Percentiles rank a stretch among this genome's conserved stretches.
phyloP scores from a whole-genome alignment of 805 yeast species.

The Hanseniaspora thailandica region DNA sequence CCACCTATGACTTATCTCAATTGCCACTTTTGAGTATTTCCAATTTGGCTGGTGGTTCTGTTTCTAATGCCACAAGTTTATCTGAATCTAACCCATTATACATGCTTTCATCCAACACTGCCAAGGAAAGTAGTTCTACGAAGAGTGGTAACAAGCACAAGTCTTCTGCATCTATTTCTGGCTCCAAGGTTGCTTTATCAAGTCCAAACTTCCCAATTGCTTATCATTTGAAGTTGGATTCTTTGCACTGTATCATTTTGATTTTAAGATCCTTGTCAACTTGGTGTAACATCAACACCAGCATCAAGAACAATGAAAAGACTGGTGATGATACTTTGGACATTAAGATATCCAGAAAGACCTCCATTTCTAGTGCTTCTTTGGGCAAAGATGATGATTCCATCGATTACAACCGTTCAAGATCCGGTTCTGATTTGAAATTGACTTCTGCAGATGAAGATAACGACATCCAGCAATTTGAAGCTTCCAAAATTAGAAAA shows the following conservation, averaged over 20 bases:
- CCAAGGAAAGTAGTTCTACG: conserved; percentile 17
- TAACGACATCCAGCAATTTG: conserved; percentile 69
- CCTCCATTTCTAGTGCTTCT: conserved; percentile 17
- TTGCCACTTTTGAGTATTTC: conserved; percentile 68
- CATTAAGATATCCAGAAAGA: conserved; percentile 11
- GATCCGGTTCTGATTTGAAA: background rate
- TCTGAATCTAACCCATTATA: conserved; percentile 23
- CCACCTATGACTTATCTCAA: conserved; percentile 61
- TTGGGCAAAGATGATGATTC: conserved; percentile 13
- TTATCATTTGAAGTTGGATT: conserved; percentile 69
- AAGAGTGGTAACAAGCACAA: conserved; percentile 4
- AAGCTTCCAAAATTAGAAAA: conserved; percentile 68
- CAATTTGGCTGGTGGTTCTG: conserved; percentile 31
- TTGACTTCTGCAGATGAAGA: conserved; percentile 24
- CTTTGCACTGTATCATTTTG: conserved; percentile 70
- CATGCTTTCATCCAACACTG: conserved; percentile 18
- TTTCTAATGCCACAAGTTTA: conserved; percentile 19
- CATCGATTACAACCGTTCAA: background rate
- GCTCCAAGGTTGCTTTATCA: background rate
- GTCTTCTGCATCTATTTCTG: background rate
- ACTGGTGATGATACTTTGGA: conserved; percentile 10
- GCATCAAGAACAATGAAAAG: conserved; percentile 1
- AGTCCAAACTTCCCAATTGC: conserved; percentile 54
- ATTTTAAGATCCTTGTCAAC: conserved; percentile 67
- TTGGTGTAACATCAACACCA: conserved; percentile 62